These are phyloP conservation scores for Arachis stenosperma DNA, from an alignment of 306 rosid species.

Conservation along the genomic window DNA sequence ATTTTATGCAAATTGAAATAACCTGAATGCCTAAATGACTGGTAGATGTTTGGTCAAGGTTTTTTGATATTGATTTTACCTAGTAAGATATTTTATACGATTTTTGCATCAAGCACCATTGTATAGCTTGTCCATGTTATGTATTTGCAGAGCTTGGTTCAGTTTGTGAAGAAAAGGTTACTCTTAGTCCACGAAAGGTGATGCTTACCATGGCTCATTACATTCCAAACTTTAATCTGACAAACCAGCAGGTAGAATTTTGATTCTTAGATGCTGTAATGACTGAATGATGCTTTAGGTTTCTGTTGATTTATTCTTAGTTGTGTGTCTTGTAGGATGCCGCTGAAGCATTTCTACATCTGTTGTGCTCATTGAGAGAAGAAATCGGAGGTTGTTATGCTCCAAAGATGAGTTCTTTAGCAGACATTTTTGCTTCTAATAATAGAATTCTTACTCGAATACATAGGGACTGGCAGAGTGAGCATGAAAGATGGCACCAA, in stretches of 20 bases:
- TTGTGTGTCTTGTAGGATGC: slow-evolving; percentile 70
- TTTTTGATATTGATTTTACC: slow-evolving; percentile 5
- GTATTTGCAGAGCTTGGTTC: slow-evolving; percentile 57
- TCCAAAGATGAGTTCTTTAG: slow-evolving; percentile 64
- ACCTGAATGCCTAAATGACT: slow-evolving; percentile 5
- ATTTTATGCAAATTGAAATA: no score
- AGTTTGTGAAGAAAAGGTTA: slow-evolving; percentile 52
- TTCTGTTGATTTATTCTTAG: slow-evolving; percentile 23
- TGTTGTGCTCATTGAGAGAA: slow-evolving; percentile 78
- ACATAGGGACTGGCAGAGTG: slow-evolving; percentile 51
- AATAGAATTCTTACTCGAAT: slow-evolving; percentile 64
- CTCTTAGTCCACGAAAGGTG: slow-evolving; percentile 60
- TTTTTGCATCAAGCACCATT: not conserved
- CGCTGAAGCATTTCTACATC: slow-evolving; percentile 91
- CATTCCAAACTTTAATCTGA: slow-evolving; percentile 75
- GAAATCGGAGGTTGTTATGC: slow-evolving; percentile 69
- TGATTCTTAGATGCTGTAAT: slow-evolving; percentile 21
- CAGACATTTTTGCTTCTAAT: slow-evolving; percentile 61
- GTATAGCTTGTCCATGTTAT: not conserved
- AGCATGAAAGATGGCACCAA: slow-evolving; percentile 76
- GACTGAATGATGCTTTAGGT: slow-evolving; percentile 21
- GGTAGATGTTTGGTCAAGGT: slow-evolving; percentile 2
- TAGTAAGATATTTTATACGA: not conserved
- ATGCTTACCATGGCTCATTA: slow-evolving; percentile 75
- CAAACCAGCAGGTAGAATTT: slow-evolving; percentile 73